phyloP scores from a whole-genome alignment of 768 basidiomycete species.

The Suillus cothurnatus region DNA sequence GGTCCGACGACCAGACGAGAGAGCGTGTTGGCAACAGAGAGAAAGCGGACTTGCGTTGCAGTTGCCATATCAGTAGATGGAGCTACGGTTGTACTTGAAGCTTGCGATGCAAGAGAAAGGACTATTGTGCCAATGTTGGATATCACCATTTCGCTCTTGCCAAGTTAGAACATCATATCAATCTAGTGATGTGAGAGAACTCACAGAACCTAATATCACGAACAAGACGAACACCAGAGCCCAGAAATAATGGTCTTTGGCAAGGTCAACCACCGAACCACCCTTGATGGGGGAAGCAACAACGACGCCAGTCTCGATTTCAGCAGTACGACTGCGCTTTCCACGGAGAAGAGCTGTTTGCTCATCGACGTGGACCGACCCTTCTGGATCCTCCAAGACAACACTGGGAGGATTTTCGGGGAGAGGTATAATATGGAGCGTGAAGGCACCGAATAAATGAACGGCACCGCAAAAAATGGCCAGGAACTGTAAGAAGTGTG shows the following conservation, averaged over 20 bases:
- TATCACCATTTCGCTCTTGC: slow-evolving; percentile 78
- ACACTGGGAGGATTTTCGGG: neutral
- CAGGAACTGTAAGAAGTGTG: slow-evolving; percentile 57
- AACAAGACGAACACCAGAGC: slow-evolving; percentile 52
- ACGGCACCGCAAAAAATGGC: slow-evolving; percentile 53
- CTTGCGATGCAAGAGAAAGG: slow-evolving; percentile 53
- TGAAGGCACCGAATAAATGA: slow-evolving; percentile 56
- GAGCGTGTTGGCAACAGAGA: slow-evolving; percentile 72
- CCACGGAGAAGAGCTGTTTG: slow-evolving; percentile 31
- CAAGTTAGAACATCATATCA: slow-evolving; percentile 3
- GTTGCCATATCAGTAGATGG: slow-evolving; percentile 41
- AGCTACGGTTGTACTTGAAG: slow-evolving; percentile 11
- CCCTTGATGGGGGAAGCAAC: slow-evolving; percentile 20
- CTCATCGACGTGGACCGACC: slow-evolving; percentile 27
- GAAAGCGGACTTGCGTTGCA: slow-evolving; percentile 65
- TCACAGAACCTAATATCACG: slow-evolving; percentile 67
- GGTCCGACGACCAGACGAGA: slow-evolving; percentile 70
- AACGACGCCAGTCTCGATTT: slow-evolving; percentile 25
- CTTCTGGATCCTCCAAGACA: slow-evolving; percentile 13
- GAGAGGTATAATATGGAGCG: slow-evolving; percentile 33
- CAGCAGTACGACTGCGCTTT: slow-evolving; percentile 12
- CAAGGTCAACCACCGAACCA: slow-evolving; percentile 42
- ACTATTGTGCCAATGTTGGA: slow-evolving; percentile 82
- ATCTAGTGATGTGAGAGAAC: slow-evolving; percentile 27
- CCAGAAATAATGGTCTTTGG: slow-evolving; percentile 67